Evolutionary conservation across 108 stramenopile genomes (phyloP), one percentile per base, ranked within the genome.

Genomic region (Nitzschia sp.): DNA sequence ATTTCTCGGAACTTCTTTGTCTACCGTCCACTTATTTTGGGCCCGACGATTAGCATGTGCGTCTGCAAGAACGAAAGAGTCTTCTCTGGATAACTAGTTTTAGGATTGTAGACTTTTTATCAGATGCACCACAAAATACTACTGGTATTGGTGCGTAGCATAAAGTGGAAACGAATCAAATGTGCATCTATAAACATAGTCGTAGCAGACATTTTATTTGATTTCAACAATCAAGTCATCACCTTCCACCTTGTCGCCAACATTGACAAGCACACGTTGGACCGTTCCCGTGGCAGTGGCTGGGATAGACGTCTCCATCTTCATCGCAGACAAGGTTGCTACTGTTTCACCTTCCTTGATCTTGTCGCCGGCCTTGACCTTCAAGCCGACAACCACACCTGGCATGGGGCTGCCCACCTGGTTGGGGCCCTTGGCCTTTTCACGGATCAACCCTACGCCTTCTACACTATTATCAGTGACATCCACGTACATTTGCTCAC

Each of bases 231-330:
- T 67, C 54, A 97, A 72, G 76, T 97, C 97, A 57, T 94, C 95
- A 45, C 79, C 93, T 53, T 81, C 79, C 29, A 96, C 78, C 74
- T 85, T 92, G 75, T 95, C 97, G 9, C 94, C 94, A 26, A 90
- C 89, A 35, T 80, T 87, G 19, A 95, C 94, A 21, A 65, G 26
- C 23, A 97, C 59, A 54, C 72, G 64, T 64, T 66, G 91, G 29
- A 97, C 90, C 21, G 60, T 55, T 34, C 97, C 97, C n/a, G 76
- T 58, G 3, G 70, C 47, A 30, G 95, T 81, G 3, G 96, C 88
- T 38, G 88, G 81, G 46, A 96, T 86, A 2, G 83, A 77, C 17
- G 95, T 96, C 81, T 98, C 97, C 97, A 98, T 98, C 71, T 98
- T 98, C 96, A 98, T 97, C 27, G 97, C 97, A 2, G 86, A 90